Base-by-base conservation (phyloP, 129 eudicot genomes). In the Sambucus nigra region DNA sequence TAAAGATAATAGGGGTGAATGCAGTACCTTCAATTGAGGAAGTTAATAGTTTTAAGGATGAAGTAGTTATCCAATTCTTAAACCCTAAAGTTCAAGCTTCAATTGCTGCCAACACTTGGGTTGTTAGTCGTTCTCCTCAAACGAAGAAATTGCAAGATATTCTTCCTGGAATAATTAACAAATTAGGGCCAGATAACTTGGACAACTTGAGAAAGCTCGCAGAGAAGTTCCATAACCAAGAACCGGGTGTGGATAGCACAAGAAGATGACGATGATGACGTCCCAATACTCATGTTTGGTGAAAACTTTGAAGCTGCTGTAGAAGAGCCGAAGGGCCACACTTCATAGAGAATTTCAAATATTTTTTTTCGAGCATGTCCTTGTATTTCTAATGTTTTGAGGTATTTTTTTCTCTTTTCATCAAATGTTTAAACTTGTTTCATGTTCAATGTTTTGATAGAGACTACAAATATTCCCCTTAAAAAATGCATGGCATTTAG, bases 41-140 rank as follows among this genome's bases (percentile, higher is more conserved):
- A 65, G 86, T 87, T 25, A 87, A 80, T 67, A 77, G 83, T 25
- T 77, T 83, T 53, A 80, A n/a, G n/a, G n/a, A n/a, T n/a, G n/a
- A n/a, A n/a, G n/a, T n/a, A n/a, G n/a, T n/a, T n/a, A n/a, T n/a
- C 66, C 94, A 83, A 60, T 87, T 87, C 67, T 19, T 46, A 51
- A 87, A 70, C 73, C 96, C 96, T 24, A 87, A 87, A 77, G 96
- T n/a, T n/a, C n/a, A n/a, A n/a, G 95, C n/a, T n/a, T n/a, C n/a
- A n/a, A n/a, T 80, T 80, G 89, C 81, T 75, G 75, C n/a, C n/a
- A n/a, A n/a, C n/a, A n/a, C n/a, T n/a, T n/a, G n/a, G n/a, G n/a
- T n/a, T n/a, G n/a, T n/a, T n/a, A n/a, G n/a, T n/a, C n/a, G n/a
- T n/a, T n/a, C n/a, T n/a, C n/a, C n/a, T n/a, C n/a, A n/a, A n/a